These are phyloP conservation scores for Earliella scabrosa DNA, from an alignment of 1,284 basidiomycete genomes.

Conservation along the genomic window DNA sequence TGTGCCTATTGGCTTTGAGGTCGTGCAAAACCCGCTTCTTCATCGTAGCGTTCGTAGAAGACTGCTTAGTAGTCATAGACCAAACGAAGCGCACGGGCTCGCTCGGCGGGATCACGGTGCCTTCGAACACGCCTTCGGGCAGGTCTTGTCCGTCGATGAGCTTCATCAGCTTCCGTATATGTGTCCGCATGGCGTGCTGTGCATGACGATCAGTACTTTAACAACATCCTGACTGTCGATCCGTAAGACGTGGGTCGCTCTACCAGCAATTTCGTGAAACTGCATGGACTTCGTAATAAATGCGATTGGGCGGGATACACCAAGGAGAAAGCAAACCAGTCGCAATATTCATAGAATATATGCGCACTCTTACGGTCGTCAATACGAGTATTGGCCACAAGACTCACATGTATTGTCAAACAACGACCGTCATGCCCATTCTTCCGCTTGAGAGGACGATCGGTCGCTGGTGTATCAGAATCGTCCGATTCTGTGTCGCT, in stretches of 20 bases:
- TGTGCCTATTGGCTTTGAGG: conserved; percentile 52
- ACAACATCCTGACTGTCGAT: too few species aligned
- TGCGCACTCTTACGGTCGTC: too few species aligned
- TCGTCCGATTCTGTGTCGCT: conserved; percentile 36
- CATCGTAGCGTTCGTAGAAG: conserved; percentile 71
- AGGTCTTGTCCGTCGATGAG: conserved; percentile 57
- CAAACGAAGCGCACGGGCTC: conserved; percentile 75
- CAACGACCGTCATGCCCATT: conserved; percentile 66
- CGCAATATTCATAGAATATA: too few species aligned
- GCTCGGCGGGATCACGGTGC: conserved; percentile 41
- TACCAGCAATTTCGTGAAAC: too few species aligned
- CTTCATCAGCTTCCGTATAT: conserved; percentile 61
- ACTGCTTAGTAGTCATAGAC: conserved; percentile 75
- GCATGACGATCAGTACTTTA: too few species aligned
- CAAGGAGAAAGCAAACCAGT: too few species aligned
- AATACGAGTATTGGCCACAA: neutral
- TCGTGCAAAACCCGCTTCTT: conserved; percentile 64
- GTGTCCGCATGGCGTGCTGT: conserved; percentile 71
- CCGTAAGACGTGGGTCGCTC: too few species aligned
- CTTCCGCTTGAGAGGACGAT: conserved; percentile 46
- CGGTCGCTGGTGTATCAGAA: conserved; percentile 37
- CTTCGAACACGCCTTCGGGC: conserved; percentile 64
- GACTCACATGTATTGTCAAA: conserved; percentile 64
- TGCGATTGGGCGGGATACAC: too few species aligned
- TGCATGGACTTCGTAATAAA: too few species aligned